These are phyloP conservation scores for Hibiscus mutabilis DNA, from an alignment of 345 rosid species.

Conservation along the genomic window DNA sequence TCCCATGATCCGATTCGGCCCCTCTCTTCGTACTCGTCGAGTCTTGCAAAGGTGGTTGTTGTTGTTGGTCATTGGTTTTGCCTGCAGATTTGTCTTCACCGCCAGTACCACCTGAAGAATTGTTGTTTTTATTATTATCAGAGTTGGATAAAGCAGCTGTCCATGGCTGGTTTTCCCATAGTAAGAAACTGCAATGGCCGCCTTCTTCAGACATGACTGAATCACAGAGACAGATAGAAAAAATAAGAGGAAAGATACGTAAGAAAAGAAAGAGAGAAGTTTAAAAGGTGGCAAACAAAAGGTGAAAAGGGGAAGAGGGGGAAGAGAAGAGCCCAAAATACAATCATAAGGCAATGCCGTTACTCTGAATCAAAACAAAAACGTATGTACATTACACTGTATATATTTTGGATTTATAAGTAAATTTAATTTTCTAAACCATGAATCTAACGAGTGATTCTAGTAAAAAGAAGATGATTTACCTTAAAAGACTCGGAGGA, in stretches of 20 bases:
- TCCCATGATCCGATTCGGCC: conserved; percentile 40
- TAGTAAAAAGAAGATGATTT: too few species aligned
- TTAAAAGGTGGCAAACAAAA: conserved; percentile 15
- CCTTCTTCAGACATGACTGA: conserved; percentile 18
- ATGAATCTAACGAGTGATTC: too few species aligned
- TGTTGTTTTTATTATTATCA: conserved; percentile 4
- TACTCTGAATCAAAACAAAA: conserved; percentile 41
- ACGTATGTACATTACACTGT: conserved; percentile 7
- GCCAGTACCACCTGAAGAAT: conserved; percentile 14
- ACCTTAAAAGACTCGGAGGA: too few species aligned
- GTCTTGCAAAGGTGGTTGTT: background rate
- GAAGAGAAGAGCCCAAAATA: conserved; percentile 36
- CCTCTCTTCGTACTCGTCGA: background rate
- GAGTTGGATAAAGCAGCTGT: conserved; percentile 26
- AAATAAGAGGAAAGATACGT: background rate
- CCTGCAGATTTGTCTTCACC: conserved; percentile 4
- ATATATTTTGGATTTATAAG: background rate
- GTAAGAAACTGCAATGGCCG: conserved; percentile 10
- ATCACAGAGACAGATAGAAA: background rate
- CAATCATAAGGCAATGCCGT: conserved; percentile 62
- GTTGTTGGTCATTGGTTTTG: background rate
- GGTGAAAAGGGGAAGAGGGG: background rate
- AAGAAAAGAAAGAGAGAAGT: conserved; percentile 1
- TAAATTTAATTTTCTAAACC: too few species aligned
- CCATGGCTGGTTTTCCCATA: conserved; percentile 29